Evolutionary conservation across 2,329 filamentous ascomycete species (phyloP).

Genomic region (Chaetomium strumarium): DNA sequence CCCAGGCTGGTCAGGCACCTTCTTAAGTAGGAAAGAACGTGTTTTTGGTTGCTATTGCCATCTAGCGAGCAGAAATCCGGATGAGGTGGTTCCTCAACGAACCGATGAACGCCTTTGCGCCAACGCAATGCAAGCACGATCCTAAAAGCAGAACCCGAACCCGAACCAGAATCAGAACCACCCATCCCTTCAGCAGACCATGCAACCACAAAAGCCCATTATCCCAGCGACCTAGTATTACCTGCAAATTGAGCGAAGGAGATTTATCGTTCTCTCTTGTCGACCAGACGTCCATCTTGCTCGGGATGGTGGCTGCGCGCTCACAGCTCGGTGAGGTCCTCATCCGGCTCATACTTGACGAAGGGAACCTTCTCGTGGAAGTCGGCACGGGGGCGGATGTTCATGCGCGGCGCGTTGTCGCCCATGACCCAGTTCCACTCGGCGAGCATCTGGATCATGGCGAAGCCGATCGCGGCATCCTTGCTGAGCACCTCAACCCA

Average conservation of each 20-base stretch:
- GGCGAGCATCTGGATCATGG: slow-evolving; percentile 20
- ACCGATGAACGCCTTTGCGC: background rate
- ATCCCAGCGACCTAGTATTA: no score
- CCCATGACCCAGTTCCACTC: slow-evolving; percentile 24
- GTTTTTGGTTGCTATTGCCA: background rate
- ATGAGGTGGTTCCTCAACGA: no score
- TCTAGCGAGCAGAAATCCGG: background rate
- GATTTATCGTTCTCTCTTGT: background rate
- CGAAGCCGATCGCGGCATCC: slow-evolving; percentile 14
- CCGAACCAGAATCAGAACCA: background rate
- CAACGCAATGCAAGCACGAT: background rate
- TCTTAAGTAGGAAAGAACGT: no score
- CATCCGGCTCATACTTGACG: slow-evolving; percentile 8
- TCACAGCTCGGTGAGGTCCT: background rate
- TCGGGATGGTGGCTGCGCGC: no score
- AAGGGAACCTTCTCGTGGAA: slow-evolving; percentile 20
- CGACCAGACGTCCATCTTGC: slow-evolving; percentile 33
- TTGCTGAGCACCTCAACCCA: slow-evolving; percentile 17
- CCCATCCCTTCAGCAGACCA: background rate
- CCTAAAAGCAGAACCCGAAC: background rate
- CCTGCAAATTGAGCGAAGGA: background rate
- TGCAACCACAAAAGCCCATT: background rate
- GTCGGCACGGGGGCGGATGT: slow-evolving; percentile 16
- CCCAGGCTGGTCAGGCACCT: no score
- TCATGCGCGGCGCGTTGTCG: slow-evolving; percentile 20